Conservation (phyloP, 1,139 yeast species). For the Torulaspora pretoriensis region DNA sequence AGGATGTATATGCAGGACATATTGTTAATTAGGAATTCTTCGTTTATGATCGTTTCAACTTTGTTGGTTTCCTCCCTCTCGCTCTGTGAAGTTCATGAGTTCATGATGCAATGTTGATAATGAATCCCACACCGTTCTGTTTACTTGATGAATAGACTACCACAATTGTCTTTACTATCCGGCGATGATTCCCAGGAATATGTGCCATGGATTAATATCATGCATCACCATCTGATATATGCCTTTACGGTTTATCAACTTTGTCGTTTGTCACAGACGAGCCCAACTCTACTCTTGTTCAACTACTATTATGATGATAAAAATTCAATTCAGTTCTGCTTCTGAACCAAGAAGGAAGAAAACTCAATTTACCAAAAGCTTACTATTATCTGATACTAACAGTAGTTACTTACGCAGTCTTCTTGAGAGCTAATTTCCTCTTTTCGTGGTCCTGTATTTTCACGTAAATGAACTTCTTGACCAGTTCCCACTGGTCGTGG, state of each 20-base stretch:
- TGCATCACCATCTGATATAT: slow-evolving; percentile 39
- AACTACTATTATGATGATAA: slow-evolving; percentile 32
- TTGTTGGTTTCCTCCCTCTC: slow-evolving; percentile 3
- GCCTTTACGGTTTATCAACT: slow-evolving; percentile 8
- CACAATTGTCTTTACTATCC: slow-evolving; percentile 35
- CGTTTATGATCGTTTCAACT: slow-evolving; percentile 34
- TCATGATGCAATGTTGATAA: slow-evolving; percentile 29
- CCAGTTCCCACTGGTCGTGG: slow-evolving; percentile 32
- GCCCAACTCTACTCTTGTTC: slow-evolving; percentile 1
- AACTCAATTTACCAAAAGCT: slow-evolving; percentile 33
- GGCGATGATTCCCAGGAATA: slow-evolving; percentile 38
- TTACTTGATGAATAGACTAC: slow-evolving; percentile 34
- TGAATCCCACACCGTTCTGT: slow-evolving; percentile 2
- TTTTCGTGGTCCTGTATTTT: slow-evolving; percentile 25
- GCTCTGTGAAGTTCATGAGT: slow-evolving; percentile 27
- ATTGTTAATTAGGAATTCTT: slow-evolving; percentile 39
- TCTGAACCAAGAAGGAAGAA: slow-evolving; percentile 38
- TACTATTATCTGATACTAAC: slow-evolving; percentile 14
- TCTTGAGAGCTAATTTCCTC: slow-evolving; percentile 26
- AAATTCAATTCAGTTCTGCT: slow-evolving; percentile 37
- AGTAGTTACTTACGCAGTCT: slow-evolving; percentile 10
- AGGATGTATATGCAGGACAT: slow-evolving; percentile 40
- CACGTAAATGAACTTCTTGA: slow-evolving; percentile 32
- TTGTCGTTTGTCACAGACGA: slow-evolving; percentile 8
- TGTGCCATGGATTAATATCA: slow-evolving; percentile 37